Base-by-base conservation (phyloP, 2,329 filamentous ascomycete genomes). In the Diaporthe sp. region DNA sequence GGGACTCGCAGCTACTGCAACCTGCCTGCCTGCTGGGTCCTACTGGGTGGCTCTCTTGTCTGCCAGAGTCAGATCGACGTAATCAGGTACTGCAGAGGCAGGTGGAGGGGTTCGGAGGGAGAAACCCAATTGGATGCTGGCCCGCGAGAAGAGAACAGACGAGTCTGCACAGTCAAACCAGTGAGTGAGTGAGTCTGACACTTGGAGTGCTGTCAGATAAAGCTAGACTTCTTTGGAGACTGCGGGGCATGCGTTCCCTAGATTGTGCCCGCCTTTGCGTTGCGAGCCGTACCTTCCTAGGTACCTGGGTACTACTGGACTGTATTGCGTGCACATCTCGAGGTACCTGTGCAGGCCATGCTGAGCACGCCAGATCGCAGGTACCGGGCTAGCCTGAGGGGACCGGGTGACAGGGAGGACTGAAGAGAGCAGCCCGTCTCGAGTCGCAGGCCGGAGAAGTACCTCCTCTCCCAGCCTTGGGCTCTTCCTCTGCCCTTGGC, bases 1-100 rank as follows among this genome's bases (percentile, higher is more conserved):
- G 28, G 28, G 17, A 55, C 19, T 22, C 33, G 54, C 28, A 55
- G 28, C 54, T 17, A 19, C 17, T 30, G 9, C 52, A 1, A 30
- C 25, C 47, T 30, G 28, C 13, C 9, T 15, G 10, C 25, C 15
- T 54, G 4, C 7, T 12, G 10, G 35, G 25, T 15, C n/a, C n/a
- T n/a, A n/a, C n/a, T n/a, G 28, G 1, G 58, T 12, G 33, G 40
- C 40, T 64, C 25, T 42, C 58, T n/a, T n/a, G 42, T 50, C 22
- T 22, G 64, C 45, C 30, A 68, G 64, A 54, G 47, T 68, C 64
- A 68, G 33, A 54, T 68, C 64, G 64, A 68, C 64, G 64, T 68
- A 68, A 68, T 68, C 33, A 40, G 64, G 47, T 33, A 35, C 42
- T 47, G 25, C 7, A 35, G 61, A 52, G 45, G 47, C 8, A 40